phyloP scores from a whole-genome alignment of 345 rosid genomes.

The Acer campestre region DNA sequence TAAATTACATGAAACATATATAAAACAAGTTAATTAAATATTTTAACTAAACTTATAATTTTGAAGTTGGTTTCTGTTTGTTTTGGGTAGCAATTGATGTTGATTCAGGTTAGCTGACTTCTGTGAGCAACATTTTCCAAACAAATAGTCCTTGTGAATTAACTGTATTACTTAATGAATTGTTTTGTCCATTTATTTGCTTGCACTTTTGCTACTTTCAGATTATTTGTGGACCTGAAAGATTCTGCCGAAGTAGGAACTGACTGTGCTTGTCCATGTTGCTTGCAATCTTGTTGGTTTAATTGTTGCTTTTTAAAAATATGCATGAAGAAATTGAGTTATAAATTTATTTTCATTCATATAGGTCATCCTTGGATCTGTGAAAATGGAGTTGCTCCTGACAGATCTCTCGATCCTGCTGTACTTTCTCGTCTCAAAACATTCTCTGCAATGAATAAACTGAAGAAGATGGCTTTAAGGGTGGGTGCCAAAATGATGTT shows the following conservation, averaged over 20 bases:
- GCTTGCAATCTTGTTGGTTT: neutral
- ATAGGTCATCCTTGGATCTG: conserved; percentile 99
- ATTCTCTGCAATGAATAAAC: conserved; percentile 98
- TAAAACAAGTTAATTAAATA: neutral
- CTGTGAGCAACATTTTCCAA: too few relatives aligned
- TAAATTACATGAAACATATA: neutral
- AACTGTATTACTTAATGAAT: too few relatives aligned
- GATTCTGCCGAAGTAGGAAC: neutral
- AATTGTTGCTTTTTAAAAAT: neutral
- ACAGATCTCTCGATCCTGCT: conserved; percentile 87
- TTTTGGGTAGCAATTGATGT: too few relatives aligned
- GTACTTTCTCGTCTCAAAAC: conserved; percentile 96
- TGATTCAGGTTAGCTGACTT: too few relatives aligned
- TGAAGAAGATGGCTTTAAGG: conserved; percentile 97
- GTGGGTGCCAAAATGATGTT: conserved; percentile 30
- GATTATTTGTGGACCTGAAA: neutral
- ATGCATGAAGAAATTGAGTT: conserved; percentile 4
- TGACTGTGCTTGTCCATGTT: neutral
- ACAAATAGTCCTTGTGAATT: too few relatives aligned
- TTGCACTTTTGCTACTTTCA: neutral
- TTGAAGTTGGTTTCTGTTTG: too few relatives aligned
- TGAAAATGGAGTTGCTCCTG: conserved; percentile 99
- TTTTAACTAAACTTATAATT: neutral
- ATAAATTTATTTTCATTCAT: conserved; percentile 14
- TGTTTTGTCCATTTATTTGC: too few relatives aligned